Evolutionary conservation across 495 filamentous ascomycete genomes (phyloP), one percentile per base, ranked within the genome.

Genomic region (Annulohypoxylon nitens): DNA sequence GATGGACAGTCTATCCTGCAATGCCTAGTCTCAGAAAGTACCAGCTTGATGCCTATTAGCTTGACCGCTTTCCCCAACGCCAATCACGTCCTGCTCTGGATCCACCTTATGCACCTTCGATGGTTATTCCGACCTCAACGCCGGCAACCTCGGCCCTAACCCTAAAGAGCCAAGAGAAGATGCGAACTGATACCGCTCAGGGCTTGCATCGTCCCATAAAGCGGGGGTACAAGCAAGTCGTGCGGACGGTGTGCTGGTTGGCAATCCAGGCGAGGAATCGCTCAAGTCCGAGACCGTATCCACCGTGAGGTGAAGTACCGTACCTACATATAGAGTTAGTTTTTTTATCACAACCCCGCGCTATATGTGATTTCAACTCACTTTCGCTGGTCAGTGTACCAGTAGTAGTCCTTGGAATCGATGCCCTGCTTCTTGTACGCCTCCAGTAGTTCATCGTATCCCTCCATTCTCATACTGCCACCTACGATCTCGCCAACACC

Each of bases 361-460:
- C 50, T 16, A 8, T 26, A 26, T 14, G 41, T 53, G 25, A 43
- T 34, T 25, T 50, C 20, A 68, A 92, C 93, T 88, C 83, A 97
- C 93, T 97, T 97, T 75, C 96, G 87, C 89, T 97, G 94, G 83
- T 99, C 96, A 9, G 94, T 98, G 85, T 97, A 99, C 96, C 96
- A 99, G 88, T 97, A 99, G 82, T 99, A 99, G 12, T 92, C 90
- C 78, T 89, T 89, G 30, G 92, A 89, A 58, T 91, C 89, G 78
- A 99, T 97, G 54, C 90, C 92, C 79, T 97, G 92, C 69, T 92
- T 88, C 83, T 92, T 89, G 81, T 97, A 98, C 4, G 93, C 96
- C 48, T 84, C 90, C 84, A 98, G 91, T 75, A 98, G 80, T 84
- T 98, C 94, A n/a, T 97, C 91, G 75, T 94, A 93, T 72, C 93